These are phyloP conservation scores for Fonsecaea multimorphosa DNA, from an alignment of 2,329 filamentous ascomycete genomes.

Conservation along the genomic window DNA sequence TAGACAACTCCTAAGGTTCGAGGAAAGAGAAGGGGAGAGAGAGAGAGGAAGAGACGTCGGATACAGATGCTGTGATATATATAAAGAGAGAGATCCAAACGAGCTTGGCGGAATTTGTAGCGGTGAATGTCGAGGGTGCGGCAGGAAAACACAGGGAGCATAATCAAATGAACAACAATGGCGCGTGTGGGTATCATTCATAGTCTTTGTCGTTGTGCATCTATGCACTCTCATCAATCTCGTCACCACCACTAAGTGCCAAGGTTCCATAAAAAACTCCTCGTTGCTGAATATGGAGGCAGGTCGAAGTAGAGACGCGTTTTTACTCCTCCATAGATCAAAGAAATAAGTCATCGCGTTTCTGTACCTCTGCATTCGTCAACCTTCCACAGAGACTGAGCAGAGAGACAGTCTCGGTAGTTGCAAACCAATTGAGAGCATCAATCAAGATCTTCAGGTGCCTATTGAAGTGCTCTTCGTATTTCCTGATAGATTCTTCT, in stretches of 20 bases:
- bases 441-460: conserved; percentile 94
- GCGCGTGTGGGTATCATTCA: background rate
- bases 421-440: conserved; percentile 93
- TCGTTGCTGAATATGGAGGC: background rate
- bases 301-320: background rate
- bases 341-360: conserved; percentile 36
- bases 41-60: background rate
- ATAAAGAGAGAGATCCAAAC: background rate
- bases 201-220: conserved; percentile 1
- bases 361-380: conserved; percentile 49
- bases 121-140: background rate
- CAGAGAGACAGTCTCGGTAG: conserved; percentile 94
- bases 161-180: background rate
- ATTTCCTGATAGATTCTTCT: conserved; percentile 85
- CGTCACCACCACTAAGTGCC: background rate
- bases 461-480: conserved; percentile 89
- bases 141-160: background rate
- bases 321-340: conserved; percentile 3
- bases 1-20: background rate
- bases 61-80: background rate
- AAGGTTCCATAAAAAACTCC: background rate
- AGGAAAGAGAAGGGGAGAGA: background rate
- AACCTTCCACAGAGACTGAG: conserved; percentile 83
- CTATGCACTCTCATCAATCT: background rate
- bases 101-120: background rate